These are phyloP conservation scores for Populus alba DNA, from an alignment of 345 rosid genomes.

Conservation along the genomic window DNA sequence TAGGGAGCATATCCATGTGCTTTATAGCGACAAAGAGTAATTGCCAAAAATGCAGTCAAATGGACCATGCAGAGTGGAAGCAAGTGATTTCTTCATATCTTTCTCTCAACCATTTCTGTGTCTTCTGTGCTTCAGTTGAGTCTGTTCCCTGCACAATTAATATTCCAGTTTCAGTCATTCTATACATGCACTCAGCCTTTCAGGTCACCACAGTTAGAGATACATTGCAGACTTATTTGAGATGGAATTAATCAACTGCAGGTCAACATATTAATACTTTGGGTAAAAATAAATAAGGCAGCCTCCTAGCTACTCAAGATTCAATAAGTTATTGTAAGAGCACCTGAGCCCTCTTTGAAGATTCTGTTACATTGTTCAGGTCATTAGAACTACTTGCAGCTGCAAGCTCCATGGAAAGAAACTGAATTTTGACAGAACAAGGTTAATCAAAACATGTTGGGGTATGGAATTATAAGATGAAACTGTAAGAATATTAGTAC, in stretches of 20 bases:
- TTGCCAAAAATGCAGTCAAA: conserved; percentile 46
- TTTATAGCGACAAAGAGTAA: conserved; percentile 12
- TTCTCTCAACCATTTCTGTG: conserved; percentile 36
- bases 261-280: background rate
- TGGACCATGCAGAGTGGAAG: conserved; percentile 44
- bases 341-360: conserved; percentile 32
- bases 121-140: conserved; percentile 34
- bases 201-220: background rate
- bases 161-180: conserved; percentile 3
- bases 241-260: background rate
- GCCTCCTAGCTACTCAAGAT: background rate
- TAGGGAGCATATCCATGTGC: conserved; percentile 38
- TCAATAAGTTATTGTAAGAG: background rate
- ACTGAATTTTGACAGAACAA: conserved; percentile 29
- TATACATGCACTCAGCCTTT: background rate
- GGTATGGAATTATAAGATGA: background rate
- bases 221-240: background rate
- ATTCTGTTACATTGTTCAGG: conserved; percentile 12
- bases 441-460: background rate
- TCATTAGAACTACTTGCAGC: conserved; percentile 37
- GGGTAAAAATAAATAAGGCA: background rate
- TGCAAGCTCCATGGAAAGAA: conserved; percentile 57
- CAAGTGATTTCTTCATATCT: conserved; percentile 34
- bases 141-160: conserved; percentile 42
- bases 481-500: background rate